phyloP scores from a whole-genome alignment of 805 yeast species.

The Ogataea naganishii region DNA sequence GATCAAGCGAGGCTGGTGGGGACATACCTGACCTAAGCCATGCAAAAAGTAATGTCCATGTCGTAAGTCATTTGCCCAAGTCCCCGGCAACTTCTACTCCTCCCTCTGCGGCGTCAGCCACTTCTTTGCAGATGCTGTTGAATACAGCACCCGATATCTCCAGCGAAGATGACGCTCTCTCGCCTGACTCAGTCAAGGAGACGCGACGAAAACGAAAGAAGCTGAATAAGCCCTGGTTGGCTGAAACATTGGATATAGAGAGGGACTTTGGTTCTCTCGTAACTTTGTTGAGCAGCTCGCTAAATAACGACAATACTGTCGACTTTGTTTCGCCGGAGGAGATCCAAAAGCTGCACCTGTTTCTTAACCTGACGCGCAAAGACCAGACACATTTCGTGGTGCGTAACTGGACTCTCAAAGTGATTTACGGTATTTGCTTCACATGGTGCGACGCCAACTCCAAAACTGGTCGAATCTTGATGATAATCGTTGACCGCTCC shows the following conservation, averaged over 20 bases:
- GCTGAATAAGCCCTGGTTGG: slow-evolving; percentile 38
- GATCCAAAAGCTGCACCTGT: slow-evolving; percentile 8
- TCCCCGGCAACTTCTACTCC: too few species aligned
- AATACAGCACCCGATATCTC: too few species aligned
- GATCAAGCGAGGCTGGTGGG: too few species aligned
- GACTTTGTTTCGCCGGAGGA: slow-evolving; percentile 1
- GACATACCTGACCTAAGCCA: too few species aligned
- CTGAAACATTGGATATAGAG: slow-evolving; percentile 41
- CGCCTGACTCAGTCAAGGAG: too few species aligned
- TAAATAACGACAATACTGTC: slow-evolving; percentile 7
- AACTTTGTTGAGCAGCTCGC: slow-evolving; percentile 33
- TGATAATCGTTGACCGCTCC: slow-evolving; percentile 42
- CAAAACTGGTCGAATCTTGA: slow-evolving; percentile 34
- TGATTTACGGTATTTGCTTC: slow-evolving; percentile 43
- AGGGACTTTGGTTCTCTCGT: slow-evolving; percentile 44
- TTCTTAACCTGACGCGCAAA: slow-evolving; percentile 14
- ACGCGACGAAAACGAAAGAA: slow-evolving; percentile 8
- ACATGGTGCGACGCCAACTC: slow-evolving; percentile 39
- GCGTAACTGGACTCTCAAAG: slow-evolving; percentile 45
- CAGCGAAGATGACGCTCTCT: too few species aligned
- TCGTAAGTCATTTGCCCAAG: too few species aligned
- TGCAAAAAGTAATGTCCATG: too few species aligned
- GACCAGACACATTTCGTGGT: slow-evolving; percentile 43
- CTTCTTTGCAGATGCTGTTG: too few species aligned
- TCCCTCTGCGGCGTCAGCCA: too few species aligned